A percentile compares a stretch with the other conserved stretches of the same genome.
phyloP scores from a whole-genome alignment of 768 basidiomycete genomes.

The Collybia sordida region DNA sequence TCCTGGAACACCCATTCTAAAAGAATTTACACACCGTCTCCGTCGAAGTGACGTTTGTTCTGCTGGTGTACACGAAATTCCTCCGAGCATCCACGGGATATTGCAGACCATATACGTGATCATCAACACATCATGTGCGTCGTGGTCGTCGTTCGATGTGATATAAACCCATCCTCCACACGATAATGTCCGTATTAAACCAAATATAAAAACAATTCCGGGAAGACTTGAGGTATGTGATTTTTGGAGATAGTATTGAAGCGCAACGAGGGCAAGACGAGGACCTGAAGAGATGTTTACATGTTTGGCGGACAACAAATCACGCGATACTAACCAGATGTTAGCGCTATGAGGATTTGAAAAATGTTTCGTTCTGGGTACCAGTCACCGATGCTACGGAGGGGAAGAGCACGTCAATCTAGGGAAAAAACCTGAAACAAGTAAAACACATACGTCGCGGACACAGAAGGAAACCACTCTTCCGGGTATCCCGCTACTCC shows the following conservation, averaged over 20 bases:
- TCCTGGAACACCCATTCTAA: not conserved
- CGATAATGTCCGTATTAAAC: conserved; percentile 70
- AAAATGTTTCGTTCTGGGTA: conserved; percentile 84
- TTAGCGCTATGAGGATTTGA: conserved; percentile 85
- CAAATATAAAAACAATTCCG: conserved; percentile 54
- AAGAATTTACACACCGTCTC: conserved; percentile 43
- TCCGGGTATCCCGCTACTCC: conserved; percentile 78
- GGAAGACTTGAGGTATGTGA: conserved; percentile 42
- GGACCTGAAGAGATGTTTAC: conserved; percentile 48
- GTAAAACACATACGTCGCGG: conserved; percentile 60
- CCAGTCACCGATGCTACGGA: conserved; percentile 82
- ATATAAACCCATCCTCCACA: conserved; percentile 95
- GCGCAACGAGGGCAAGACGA: conserved; percentile 62
- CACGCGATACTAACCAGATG: conserved; percentile 50
- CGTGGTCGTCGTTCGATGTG: conserved; percentile 82
- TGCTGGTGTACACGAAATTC: conserved; percentile 53
- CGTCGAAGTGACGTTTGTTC: conserved; percentile 38
- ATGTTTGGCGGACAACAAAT: not conserved
- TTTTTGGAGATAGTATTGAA: conserved; percentile 62
- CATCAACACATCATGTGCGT: conserved; percentile 86
- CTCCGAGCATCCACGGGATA: conserved; percentile 87
- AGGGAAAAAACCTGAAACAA: not conserved
- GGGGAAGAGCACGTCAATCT: not conserved
- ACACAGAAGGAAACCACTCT: conserved; percentile 92
- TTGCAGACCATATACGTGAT: conserved; percentile 82